Evolutionary conservation across 371 early-diverging fungal genomes (phyloP).

Genomic region (Mortierella polycephala): DNA sequence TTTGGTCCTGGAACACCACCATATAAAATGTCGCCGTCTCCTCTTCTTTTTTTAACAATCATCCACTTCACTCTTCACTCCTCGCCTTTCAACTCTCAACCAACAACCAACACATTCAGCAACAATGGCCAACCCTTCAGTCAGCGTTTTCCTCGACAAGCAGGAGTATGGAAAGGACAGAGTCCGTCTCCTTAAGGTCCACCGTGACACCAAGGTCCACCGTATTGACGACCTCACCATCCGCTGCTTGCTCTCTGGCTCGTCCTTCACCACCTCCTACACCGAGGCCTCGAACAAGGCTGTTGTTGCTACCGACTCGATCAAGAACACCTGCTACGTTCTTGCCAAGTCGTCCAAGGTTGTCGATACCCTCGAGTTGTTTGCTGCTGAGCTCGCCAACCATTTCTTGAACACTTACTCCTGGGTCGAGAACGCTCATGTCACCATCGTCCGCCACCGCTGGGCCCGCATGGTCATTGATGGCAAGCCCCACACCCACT

Average conservation of each 20-base stretch:
- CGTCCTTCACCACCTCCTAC: constrained; percentile 78
- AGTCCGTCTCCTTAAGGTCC: constrained; percentile 82
- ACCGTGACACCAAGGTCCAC: constrained; percentile 70
- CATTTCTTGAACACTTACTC: constrained; percentile 80
- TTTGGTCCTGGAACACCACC: not conserved
- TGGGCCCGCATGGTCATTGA: constrained; percentile 81
- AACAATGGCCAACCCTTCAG: constrained; percentile 34
- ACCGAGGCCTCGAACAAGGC: constrained; percentile 83
- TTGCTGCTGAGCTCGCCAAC: constrained; percentile 75
- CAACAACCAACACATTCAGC: constrained; percentile 1
- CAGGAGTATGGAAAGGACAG: constrained; percentile 77
- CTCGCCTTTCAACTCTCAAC: constrained; percentile 9
- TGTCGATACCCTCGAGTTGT: constrained; percentile 80
- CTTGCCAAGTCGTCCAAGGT: constrained; percentile 78
- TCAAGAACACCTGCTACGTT: constrained; percentile 87
- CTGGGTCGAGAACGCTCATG: constrained; percentile 73
- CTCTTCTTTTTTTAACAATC: not conserved
- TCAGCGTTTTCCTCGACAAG: constrained; percentile 54
- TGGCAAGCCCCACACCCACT: constrained; percentile 79
- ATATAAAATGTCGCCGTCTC: not conserved
- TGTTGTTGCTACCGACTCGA: constrained; percentile 78
- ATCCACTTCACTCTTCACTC: not conserved
- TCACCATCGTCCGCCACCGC: constrained; percentile 80
- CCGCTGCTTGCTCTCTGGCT: constrained; percentile 77
- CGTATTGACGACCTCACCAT: constrained; percentile 83